Percentiles rank a stretch among this genome's conserved stretches.
Conservation (phyloP, 2,329 filamentous ascomycete genomes). For the Didymella arachidicola region DNA sequence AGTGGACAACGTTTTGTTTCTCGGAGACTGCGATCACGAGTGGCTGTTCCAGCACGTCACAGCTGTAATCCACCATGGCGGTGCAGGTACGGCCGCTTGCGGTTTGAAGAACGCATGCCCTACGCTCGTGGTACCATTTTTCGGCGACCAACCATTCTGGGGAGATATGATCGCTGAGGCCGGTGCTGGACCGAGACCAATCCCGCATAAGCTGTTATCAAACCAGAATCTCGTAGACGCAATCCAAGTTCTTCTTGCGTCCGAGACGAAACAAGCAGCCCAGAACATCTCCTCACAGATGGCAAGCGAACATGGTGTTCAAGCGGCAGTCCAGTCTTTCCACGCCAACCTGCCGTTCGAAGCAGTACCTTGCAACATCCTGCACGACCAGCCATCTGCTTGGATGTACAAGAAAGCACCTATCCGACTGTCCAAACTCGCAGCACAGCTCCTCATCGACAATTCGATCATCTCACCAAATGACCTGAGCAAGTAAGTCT, state of each 20-base stretch:
- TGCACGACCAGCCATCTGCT: constrained; percentile 31
- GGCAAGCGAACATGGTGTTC: constrained; percentile 31
- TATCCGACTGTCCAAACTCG: constrained; percentile 33
- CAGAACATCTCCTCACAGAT: constrained; percentile 34
- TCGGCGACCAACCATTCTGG: constrained; percentile 43
- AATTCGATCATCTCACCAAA: constrained; percentile 24
- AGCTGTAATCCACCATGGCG: constrained; percentile 82
- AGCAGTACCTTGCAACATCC: constrained; percentile 31
- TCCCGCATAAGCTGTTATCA: constrained; percentile 33
- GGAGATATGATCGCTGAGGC: constrained; percentile 41
- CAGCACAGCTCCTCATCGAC: constrained; percentile 34
- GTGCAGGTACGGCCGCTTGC: constrained; percentile 84
- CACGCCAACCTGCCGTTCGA: constrained; percentile 40
- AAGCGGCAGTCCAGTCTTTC: constrained; percentile 37
- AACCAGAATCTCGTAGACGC: constrained; percentile 33
- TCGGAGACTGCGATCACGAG: constrained; percentile 80
- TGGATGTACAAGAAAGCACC: constrained; percentile 33
- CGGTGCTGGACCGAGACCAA: constrained; percentile 40
- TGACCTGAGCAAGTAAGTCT: constrained; percentile 30
- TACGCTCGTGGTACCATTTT: constrained; percentile 83
- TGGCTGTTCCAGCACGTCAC: constrained; percentile 84
- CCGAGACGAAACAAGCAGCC: constrained; percentile 26
- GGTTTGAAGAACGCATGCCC: constrained; percentile 78
- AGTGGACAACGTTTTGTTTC: constrained; percentile 55
- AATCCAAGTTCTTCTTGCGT: constrained; percentile 35